A percentile compares a stretch with the other conserved stretches of the same genome.
Evolutionary conservation across 768 basidiomycete genomes (phyloP).

Genomic region (Boletus insuetus): DNA sequence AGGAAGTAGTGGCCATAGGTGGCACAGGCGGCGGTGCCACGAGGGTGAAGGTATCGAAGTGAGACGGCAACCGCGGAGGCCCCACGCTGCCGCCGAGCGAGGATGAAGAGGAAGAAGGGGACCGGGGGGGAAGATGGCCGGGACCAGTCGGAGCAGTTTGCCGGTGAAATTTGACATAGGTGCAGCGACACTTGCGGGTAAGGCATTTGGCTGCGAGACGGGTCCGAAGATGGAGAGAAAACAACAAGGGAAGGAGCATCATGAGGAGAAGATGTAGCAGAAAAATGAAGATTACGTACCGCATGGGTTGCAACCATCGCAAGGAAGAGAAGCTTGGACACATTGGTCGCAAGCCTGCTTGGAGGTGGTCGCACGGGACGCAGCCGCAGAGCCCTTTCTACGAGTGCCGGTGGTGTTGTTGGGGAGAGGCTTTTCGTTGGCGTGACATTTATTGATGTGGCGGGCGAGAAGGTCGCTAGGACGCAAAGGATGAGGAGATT

Average conservation of each 20-base stretch:
- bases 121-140: constrained; percentile 50
- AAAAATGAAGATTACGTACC: constrained; percentile 41
- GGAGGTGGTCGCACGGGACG: constrained; percentile 71
- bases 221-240: not conserved
- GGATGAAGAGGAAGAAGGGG: constrained; percentile 33
- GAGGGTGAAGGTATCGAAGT: constrained; percentile 44
- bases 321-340: constrained; percentile 69
- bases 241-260: not conserved
- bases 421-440: constrained; percentile 57
- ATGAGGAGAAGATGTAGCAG: not conserved
- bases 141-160: constrained; percentile 79
- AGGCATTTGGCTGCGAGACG: constrained; percentile 62
- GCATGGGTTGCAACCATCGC: constrained; percentile 79
- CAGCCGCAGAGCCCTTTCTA: constrained; percentile 65
- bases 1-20: constrained; percentile 23
- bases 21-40: constrained; percentile 35
- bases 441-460: constrained; percentile 87
- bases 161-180: constrained; percentile 79
- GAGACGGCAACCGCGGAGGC: constrained; percentile 29
- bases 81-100: constrained; percentile 14
- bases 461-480: constrained; percentile 80
- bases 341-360: constrained; percentile 88
- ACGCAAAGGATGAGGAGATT: not conserved
- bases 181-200: constrained; percentile 69
- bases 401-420: constrained; percentile 39